Percentiles rank a stretch among this genome's conserved stretches.
Conservation (phyloP, 2,329 filamentous ascomycete species). For the Pyrenophora tritici-repentis region DNA sequence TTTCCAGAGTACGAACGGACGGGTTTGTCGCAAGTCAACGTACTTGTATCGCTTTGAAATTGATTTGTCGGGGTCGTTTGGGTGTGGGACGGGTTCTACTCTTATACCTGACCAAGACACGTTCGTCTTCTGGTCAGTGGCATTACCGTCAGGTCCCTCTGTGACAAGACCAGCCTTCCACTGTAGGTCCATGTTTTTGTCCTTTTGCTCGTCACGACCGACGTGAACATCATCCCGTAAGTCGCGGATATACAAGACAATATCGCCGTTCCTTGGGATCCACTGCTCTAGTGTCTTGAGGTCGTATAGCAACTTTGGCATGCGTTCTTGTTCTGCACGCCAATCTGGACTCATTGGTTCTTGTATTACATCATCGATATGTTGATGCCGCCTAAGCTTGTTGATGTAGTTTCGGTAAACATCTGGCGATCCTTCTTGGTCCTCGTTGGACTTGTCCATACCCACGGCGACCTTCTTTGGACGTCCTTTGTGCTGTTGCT, state of each 20-base stretch:
- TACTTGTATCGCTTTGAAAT: slow-evolving; percentile 61
- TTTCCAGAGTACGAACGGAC: slow-evolving; percentile 61
- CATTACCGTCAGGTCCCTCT: slow-evolving; percentile 54
- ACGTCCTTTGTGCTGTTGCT: slow-evolving; percentile 21
- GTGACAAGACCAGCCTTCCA: slow-evolving; percentile 65
- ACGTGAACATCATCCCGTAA: slow-evolving; percentile 37
- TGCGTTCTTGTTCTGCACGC: slow-evolving; percentile 54
- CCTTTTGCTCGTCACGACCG: slow-evolving; percentile 26
- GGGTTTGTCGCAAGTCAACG: slow-evolving; percentile 58
- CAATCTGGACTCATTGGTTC: slow-evolving; percentile 62
- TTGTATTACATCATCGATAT: slow-evolving; percentile 52
- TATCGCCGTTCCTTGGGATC: slow-evolving; percentile 60
- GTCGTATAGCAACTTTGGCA: slow-evolving; percentile 51
- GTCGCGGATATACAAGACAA: slow-evolving; percentile 59
- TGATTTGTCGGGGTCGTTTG: slow-evolving; percentile 56
- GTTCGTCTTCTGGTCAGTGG: slow-evolving; percentile 50
- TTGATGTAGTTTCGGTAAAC: slow-evolving; percentile 57
- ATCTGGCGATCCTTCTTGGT: slow-evolving; percentile 61
- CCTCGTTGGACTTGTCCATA: slow-evolving; percentile 37
- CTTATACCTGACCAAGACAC: slow-evolving; percentile 61
- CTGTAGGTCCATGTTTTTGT: slow-evolving; percentile 47
- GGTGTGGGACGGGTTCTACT: slow-evolving; percentile 61
- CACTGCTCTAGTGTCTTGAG: slow-evolving; percentile 55
- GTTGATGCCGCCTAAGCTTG: slow-evolving; percentile 51
- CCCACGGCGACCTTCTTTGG: slow-evolving; percentile 26